phyloP scores from a whole-genome alignment of 345 rosid species.

The Cochlearia excelsa region DNA sequence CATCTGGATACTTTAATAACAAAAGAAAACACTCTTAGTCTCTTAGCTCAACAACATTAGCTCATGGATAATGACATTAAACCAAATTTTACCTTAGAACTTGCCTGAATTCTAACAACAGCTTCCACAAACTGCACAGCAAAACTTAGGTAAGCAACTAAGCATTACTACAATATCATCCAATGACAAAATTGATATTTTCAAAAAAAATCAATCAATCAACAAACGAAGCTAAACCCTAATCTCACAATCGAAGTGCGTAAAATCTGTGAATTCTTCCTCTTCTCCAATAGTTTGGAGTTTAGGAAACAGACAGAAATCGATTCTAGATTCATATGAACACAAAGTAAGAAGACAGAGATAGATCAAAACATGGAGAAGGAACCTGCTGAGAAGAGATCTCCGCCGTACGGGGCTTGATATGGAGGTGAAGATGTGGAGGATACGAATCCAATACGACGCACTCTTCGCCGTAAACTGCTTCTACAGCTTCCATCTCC shows the following conservation, averaged over 20 bases:
- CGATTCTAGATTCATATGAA: neutral
- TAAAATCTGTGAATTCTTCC: neutral
- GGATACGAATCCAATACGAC: slow-evolving; percentile 55
- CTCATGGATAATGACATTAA: neutral
- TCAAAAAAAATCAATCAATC: neutral
- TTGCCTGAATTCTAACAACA: slow-evolving; percentile 52
- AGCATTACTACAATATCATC: slow-evolving; percentile 13
- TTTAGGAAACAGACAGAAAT: neutral
- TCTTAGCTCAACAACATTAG: neutral
- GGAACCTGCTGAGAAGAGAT: slow-evolving; percentile 85
- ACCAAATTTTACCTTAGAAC: slow-evolving; percentile 48
- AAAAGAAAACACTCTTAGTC: neutral
- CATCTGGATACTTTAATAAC: slow-evolving; percentile 63
- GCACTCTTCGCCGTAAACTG: slow-evolving; percentile 76
- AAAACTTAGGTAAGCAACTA: neutral
- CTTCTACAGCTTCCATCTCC: slow-evolving; percentile 75
- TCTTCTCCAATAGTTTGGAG: neutral
- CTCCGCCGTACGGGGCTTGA: slow-evolving; percentile 87
- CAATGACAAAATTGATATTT: neutral
- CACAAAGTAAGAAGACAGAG: neutral
- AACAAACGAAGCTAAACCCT: slow-evolving; percentile 5
- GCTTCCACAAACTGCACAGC: slow-evolving; percentile 87
- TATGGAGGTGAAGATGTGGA: slow-evolving; percentile 60
- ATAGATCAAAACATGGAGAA: neutral
- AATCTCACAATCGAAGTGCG: slow-evolving; percentile 7